Evolutionary conservation across 2,329 filamentous ascomycete species (phyloP).

Genomic region (Monilinia laxa): DNA sequence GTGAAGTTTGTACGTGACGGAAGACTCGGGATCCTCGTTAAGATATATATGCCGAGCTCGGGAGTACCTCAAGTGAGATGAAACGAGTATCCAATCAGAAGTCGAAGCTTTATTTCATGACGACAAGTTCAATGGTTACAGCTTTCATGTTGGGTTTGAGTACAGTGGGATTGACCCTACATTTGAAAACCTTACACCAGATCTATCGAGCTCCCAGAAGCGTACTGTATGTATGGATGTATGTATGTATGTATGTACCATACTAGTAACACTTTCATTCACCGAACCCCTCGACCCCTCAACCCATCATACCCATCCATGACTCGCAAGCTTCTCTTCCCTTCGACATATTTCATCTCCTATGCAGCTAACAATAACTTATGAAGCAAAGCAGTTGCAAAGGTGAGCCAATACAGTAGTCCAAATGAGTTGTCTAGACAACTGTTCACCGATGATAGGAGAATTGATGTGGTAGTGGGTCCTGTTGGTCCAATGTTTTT

Average conservation of each 20-base stretch:
- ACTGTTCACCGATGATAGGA: conserved; percentile 25
- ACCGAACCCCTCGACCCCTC: background rate
- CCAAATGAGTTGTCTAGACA: conserved; percentile 14
- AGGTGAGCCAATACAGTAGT: background rate
- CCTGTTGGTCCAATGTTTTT: background rate
- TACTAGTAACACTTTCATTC: no score
- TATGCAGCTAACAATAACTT: background rate
- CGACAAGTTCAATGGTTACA: no score
- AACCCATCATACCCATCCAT: background rate
- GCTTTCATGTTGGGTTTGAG: no score
- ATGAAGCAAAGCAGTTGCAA: background rate
- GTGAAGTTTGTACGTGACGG: background rate
- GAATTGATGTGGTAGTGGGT: background rate
- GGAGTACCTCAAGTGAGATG: background rate
- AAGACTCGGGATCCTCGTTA: conserved; percentile 2
- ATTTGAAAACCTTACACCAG: no score
- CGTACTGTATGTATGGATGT: no score
- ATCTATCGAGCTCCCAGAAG: no score
- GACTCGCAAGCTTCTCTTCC: conserved; percentile 3
- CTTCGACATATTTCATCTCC: background rate
- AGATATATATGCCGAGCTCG: background rate
- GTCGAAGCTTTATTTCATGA: no score
- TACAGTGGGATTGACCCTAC: no score
- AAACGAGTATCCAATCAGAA: no score
- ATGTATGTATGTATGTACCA: no score